Evolutionary conservation across 495 filamentous ascomycete genomes (phyloP).

Genomic region (Aspergillus affinis): DNA sequence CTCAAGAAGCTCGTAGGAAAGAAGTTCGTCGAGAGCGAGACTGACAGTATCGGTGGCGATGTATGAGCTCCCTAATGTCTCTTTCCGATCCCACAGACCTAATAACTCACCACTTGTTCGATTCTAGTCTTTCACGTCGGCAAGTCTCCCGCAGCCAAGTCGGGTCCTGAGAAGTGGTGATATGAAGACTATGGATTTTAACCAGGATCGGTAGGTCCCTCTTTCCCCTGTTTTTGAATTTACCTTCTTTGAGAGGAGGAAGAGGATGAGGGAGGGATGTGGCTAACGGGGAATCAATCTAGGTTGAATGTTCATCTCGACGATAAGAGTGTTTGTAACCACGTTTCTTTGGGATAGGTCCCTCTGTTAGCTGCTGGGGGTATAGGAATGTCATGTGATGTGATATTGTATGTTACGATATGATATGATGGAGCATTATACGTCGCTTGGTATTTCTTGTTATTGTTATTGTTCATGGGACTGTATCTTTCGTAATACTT

Average conservation of each 20-base stretch:
- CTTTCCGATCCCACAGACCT: too few relatives aligned
- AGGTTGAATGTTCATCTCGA: background rate
- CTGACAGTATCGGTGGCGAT: background rate
- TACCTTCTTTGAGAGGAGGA: too few relatives aligned
- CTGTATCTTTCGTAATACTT: too few relatives aligned
- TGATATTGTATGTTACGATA: too few relatives aligned
- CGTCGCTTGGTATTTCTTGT: too few relatives aligned
- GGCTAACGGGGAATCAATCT: too few relatives aligned
- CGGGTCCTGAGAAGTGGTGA: background rate
- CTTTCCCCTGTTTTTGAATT: too few relatives aligned
- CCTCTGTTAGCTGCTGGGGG: background rate
- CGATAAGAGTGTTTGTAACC: background rate
- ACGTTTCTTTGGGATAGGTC: background rate
- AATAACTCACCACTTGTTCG: too few relatives aligned
- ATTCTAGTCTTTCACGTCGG: background rate
- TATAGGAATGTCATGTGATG: too few relatives aligned
- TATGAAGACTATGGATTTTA: background rate
- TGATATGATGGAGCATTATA: too few relatives aligned
- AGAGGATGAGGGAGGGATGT: too few relatives aligned
- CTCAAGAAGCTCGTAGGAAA: background rate
- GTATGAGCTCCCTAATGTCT: background rate
- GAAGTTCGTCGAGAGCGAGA: background rate
- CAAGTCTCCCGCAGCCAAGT: background rate
- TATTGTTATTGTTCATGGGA: too few relatives aligned
- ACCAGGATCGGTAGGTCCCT: background rate